Evolutionary conservation across 106 monocot genomes (phyloP).

Genomic region (Agapanthus africanus): DNA sequence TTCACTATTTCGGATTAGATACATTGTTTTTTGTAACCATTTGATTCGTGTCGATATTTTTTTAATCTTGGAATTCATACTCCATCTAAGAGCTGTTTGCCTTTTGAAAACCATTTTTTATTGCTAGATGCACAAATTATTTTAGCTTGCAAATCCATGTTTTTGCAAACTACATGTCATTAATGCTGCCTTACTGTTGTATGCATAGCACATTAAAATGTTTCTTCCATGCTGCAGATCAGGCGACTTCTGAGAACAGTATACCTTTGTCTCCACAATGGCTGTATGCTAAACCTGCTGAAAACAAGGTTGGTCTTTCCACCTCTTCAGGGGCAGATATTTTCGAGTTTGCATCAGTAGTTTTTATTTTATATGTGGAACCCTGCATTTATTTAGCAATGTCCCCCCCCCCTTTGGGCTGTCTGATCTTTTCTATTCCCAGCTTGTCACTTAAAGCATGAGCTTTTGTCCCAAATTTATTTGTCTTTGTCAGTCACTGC

Average conservation of each 20-base stretch:
- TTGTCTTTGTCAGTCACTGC: too few relatives aligned
- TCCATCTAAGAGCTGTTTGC: background rate
- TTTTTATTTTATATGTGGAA: background rate
- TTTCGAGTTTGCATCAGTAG: background rate
- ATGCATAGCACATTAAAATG: background rate
- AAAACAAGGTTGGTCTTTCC: slow-evolving; percentile 40
- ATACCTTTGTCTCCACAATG: slow-evolving; percentile 97
- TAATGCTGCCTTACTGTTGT: background rate
- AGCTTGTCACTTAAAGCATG: too few relatives aligned
- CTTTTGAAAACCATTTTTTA: background rate
- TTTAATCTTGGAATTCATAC: background rate
- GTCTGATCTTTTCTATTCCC: too few relatives aligned
- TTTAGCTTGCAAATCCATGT: background rate
- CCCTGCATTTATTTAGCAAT: background rate
- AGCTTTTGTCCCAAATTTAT: too few relatives aligned
- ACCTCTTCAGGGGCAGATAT: background rate
- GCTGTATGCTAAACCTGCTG: slow-evolving; percentile 81
- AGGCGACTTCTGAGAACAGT: slow-evolving; percentile 50
- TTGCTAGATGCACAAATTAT: background rate
- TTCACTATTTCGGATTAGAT: too few relatives aligned
- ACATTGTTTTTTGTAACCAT: background rate
- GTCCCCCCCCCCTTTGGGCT: too few relatives aligned
- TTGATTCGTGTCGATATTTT: background rate
- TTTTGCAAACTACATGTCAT: background rate
- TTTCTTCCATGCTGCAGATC: slow-evolving; percentile 52